Base-by-base conservation (phyloP, 2,329 filamentous ascomycete genomes). In the Metarhizium brunneum region DNA sequence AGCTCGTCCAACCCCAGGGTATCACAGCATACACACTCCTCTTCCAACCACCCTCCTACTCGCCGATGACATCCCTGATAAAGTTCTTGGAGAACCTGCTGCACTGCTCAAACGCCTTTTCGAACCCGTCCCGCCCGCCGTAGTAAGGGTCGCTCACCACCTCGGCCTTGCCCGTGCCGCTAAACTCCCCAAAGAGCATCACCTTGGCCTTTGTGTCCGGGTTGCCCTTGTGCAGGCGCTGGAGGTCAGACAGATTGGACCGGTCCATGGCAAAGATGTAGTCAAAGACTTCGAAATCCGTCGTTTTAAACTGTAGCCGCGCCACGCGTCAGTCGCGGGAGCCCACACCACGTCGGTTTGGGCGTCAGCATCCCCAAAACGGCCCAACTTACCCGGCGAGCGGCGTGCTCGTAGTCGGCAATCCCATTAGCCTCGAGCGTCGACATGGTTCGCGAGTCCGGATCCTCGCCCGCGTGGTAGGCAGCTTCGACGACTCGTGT, bases 261-360 rank as follows among this genome's bases (percentile, higher is more conserved):
- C 82, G 78, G 68, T 99, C 94, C 94, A 99, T 99, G 58, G 89
- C 92, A 56, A 99, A 85, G 58, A 99, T 85, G 72, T 95, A 97
- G 71, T 97, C 90, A 66, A 96, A 97, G 16, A 80, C 78, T 55
- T 84, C 75, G 64, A 97, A 95, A 71, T 99, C 94, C 53, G 80
- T 79, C 1, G 77, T 71, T 4, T 74, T 72, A 52, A 85, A 69
- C 80, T 83, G 55, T 20, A 47, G 4, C 8, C 43, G 6, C 11
- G 20, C 16, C 20, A 25, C 25, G 25, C 25, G 38, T 54, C 40
- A 40, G 51, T 47, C 14, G 35, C 13, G 25, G 25, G 25, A 25
- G 25, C 25, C 32, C 6, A 35, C 32, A 35, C 6, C 32, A 35
- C 32, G 32, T 11, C 32, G 32, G 3, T 11, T 7, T 35, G 2